A percentile compares a stretch with the other conserved stretches of the same genome.
Conservation (phyloP, 1,284 basidiomycete genomes). For the Ceratobasidium sp. region DNA sequence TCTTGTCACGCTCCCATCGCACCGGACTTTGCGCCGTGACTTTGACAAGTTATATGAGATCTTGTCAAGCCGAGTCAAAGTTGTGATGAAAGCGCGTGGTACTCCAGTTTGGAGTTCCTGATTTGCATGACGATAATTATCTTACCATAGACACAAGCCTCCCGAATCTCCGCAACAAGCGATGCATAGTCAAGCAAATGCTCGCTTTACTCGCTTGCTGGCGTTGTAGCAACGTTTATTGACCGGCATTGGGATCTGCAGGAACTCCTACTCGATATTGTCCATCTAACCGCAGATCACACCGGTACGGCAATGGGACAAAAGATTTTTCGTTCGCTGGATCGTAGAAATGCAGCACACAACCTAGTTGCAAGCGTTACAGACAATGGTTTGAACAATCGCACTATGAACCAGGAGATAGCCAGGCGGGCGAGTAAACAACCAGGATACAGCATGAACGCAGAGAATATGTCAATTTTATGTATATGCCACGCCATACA, state of each 20-base stretch:
- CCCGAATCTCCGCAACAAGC: conserved; percentile 4
- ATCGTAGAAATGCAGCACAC: not conserved
- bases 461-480: conserved; percentile 7
- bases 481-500: conserved; percentile 22
- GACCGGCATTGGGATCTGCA: conserved; percentile 13
- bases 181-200: conserved; percentile 33
- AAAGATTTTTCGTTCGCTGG: conserved; percentile 5
- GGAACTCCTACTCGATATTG: conserved; percentile 15
- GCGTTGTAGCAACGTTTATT: conserved; percentile 17
- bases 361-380: conserved; percentile 25
- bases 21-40: conserved; percentile 20
- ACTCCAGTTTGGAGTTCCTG: not conserved
- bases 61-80: not conserved
- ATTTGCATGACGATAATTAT: too few species aligned
- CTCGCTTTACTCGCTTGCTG: conserved; percentile 17
- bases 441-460: not conserved
- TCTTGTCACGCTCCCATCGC: not conserved
- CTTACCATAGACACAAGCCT: conserved; percentile 1
- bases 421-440: not conserved
- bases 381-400: conserved; percentile 22
- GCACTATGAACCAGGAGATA: conserved; percentile 19
- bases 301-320: conserved; percentile 3
- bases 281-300: conserved; percentile 10
- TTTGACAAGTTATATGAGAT: conserved; percentile 12
- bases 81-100: not conserved